Base-by-base conservation (phyloP, 2,329 filamentous ascomycete genomes). In the Hymenoscyphus infarciens region DNA sequence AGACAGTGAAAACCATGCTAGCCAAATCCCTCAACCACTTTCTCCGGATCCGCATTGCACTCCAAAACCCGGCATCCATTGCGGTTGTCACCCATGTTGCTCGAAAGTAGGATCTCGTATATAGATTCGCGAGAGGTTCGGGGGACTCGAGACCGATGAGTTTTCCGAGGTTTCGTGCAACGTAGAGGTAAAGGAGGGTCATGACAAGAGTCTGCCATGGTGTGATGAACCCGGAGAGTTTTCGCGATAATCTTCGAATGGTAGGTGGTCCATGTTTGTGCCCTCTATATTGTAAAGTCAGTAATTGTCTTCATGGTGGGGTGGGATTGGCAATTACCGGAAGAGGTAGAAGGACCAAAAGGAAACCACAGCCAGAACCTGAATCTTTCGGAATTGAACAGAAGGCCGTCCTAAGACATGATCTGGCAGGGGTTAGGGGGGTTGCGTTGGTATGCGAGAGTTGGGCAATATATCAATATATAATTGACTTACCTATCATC, bases 21-120 rank as follows among this genome's bases (percentile, higher is more conserved):
- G 90, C 85, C 15, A 97, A 74, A 74, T 98, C 93, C 45, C 92
- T 83, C 52, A 97, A 69, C 86, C 90, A 93, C 71, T 90, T 92
- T 56, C 81, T 81, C 62, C 85, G 85, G 67, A 99, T 93, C 71
- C 87, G 89, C 95, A 99, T 99, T 38, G 95, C 95, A 0, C 92
- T 97, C 95, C 95, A 99, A 76, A 97, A 99, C 1, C 95, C 95
- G 5, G 95, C 95, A 71, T 99, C 95, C 64, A 99, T 78, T 0
- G 92, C 95, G 0, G 95, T 99, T 60, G 95, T 87, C 16, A 98
- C 86, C 95, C 95, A 99, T 74, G 95, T 99, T 61, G 95, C 95
- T 57, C 95, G 88, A 75, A 97, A 99, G 78, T 96, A 99, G 31
- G 90, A 87, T 59, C 91, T 83, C 61, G 91, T 92, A 78, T 99